Evolutionary conservation across 306 rosid species (phyloP).

Genomic region (Oemleria cerasiformis): DNA sequence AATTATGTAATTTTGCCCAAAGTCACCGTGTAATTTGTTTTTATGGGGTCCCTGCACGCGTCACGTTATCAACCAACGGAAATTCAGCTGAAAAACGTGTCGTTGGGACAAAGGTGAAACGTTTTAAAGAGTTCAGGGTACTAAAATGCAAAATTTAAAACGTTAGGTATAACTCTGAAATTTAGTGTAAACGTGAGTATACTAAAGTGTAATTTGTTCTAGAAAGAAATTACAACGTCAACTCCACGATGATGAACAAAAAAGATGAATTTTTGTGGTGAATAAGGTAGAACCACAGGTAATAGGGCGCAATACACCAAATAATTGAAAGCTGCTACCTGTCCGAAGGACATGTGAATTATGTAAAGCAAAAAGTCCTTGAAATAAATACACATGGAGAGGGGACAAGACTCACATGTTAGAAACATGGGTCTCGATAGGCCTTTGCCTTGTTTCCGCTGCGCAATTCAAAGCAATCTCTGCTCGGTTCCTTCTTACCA

Average conservation of each 20-base stretch:
- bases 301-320: not conserved
- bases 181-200: no score
- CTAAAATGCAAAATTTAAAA: no score
- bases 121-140: no score
- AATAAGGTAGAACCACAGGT: not conserved
- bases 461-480: not conserved
- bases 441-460: not conserved
- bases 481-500: not conserved
- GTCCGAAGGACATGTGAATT: not conserved
- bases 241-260: not conserved
- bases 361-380: not conserved
- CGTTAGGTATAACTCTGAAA: no score
- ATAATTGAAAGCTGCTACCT: not conserved
- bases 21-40: no score
- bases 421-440: slow-evolving; percentile 4
- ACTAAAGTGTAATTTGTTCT: no score
- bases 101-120: no score
- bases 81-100: no score
- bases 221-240: no score
- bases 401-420: slow-evolving; percentile 11
- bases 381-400: slow-evolving; percentile 2
- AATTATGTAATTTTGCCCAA: no score
- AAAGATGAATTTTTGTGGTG: not conserved
- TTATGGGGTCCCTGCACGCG: no score
- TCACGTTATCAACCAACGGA: no score